Percentiles rank a stretch among this genome's conserved stretches.
These are phyloP conservation scores for Botryotinia narcissicola DNA, from an alignment of 2,329 filamentous ascomycete species.

Conservation along the genomic window DNA sequence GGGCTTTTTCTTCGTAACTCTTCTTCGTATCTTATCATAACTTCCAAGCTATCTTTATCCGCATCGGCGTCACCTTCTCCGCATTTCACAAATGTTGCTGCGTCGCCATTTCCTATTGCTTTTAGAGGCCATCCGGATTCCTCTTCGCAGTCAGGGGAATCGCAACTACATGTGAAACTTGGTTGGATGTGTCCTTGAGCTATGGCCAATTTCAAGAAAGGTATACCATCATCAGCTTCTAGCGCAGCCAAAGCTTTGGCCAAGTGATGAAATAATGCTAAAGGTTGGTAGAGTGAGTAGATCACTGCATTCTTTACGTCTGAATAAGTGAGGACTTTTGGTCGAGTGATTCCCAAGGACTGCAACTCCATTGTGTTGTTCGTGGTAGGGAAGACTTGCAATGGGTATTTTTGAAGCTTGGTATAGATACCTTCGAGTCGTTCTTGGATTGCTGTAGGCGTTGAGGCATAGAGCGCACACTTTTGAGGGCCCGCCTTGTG, in stretches of 20 bases:
- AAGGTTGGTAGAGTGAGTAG: conserved; percentile 34
- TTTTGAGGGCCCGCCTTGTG: not conserved
- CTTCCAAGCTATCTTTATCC: conserved; percentile 40
- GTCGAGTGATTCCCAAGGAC: conserved; percentile 25
- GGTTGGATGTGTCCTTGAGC: conserved; percentile 28
- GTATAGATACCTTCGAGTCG: not conserved
- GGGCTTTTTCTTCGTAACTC: conserved; percentile 33
- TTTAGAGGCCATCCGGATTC: conserved; percentile 30
- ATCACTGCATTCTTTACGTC: conserved; percentile 34
- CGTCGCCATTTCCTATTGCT: conserved; percentile 27
- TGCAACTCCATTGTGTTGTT: conserved; percentile 28
- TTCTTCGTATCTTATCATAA: conserved; percentile 36
- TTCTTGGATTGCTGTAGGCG: not conserved
- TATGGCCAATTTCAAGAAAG: conserved; percentile 37
- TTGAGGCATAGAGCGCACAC: not conserved
- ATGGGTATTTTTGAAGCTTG: conserved; percentile 13
- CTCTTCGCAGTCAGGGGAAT: conserved; percentile 14
- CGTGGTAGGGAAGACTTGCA: conserved; percentile 30
- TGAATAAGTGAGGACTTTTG: conserved; percentile 36
- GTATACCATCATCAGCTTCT: conserved; percentile 43
- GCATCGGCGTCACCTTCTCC: conserved; percentile 44
- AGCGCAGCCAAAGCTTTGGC: conserved; percentile 34
- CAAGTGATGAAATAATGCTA: conserved; percentile 33
- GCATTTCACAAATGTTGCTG: conserved; percentile 42
- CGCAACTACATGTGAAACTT: conserved; percentile 35